Evolutionary conservation across 768 basidiomycete species (phyloP).

Genomic region (Tulasnella sp.): DNA sequence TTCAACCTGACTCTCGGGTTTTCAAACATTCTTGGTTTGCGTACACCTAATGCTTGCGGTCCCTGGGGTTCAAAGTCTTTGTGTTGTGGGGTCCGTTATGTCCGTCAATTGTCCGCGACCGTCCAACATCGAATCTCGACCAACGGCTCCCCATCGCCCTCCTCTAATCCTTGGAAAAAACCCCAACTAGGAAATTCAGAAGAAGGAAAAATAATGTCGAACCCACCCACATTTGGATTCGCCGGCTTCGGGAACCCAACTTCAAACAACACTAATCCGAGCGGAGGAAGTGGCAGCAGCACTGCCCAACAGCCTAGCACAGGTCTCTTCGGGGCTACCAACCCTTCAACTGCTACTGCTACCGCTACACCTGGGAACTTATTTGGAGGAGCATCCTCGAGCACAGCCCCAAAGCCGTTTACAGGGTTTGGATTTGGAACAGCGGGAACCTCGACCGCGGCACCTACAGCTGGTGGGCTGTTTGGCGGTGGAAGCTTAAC

Average conservation of each 20-base stretch:
- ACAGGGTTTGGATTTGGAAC: neutral
- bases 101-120: too few species aligned
- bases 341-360: constrained; percentile 51
- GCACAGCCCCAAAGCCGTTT: neutral
- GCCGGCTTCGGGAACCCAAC: constrained; percentile 4
- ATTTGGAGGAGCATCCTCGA: constrained; percentile 64
- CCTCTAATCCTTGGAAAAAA: neutral
- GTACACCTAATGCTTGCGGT: too few species aligned
- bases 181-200: neutral
- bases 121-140: neutral
- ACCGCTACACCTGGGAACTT: constrained; percentile 64
- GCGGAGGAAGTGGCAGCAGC: constrained; percentile 3
- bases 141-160: neutral
- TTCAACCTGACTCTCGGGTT: too few species aligned
- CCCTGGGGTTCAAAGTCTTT: too few species aligned
- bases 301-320: neutral
- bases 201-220: constrained; percentile 12
- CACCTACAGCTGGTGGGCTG: constrained; percentile 7
- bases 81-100: too few species aligned
- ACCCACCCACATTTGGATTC: neutral
- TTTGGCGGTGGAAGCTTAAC: constrained; percentile 5
- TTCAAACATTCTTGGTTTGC: too few species aligned
- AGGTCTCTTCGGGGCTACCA: constrained; percentile 50
- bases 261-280: neutral
- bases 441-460: constrained; percentile 7